phyloP scores from a whole-genome alignment of 345 rosid genomes.

The Eucalyptus marginata region DNA sequence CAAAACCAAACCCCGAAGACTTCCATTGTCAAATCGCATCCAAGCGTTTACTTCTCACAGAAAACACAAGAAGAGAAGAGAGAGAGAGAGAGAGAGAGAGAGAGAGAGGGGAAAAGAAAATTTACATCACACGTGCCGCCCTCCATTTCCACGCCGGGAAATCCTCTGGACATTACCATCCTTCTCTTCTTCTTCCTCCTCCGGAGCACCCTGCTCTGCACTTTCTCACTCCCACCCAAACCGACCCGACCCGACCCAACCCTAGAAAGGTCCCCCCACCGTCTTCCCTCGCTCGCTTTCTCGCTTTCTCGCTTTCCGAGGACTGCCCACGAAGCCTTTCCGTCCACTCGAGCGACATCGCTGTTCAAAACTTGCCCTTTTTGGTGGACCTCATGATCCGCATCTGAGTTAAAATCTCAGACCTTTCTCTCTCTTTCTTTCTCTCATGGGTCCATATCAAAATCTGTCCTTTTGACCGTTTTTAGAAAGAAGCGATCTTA shows the following conservation, averaged over 20 bases:
- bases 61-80: neutral
- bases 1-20: neutral
- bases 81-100: too few species aligned
- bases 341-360: too few species aligned
- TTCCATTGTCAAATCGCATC: neutral
- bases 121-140: constrained; percentile 15
- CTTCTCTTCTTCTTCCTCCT: neutral
- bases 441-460: neutral
- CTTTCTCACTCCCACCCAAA: neutral
- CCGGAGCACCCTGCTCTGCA: neutral
- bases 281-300: neutral
- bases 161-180: neutral
- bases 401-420: neutral
- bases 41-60: neutral
- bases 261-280: neutral
- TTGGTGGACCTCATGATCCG: neutral
- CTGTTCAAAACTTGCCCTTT: neutral
- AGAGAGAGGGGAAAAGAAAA: neutral
- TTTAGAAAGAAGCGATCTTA: neutral
- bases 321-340: neutral
- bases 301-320: constrained; percentile 1
- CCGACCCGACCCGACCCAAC: neutral
- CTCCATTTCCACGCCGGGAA: constrained; percentile 12
- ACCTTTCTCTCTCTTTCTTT: neutral
- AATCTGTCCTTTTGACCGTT: neutral